phyloP scores from a whole-genome alignment of 345 rosid species.

The Isatis tinctoria region DNA sequence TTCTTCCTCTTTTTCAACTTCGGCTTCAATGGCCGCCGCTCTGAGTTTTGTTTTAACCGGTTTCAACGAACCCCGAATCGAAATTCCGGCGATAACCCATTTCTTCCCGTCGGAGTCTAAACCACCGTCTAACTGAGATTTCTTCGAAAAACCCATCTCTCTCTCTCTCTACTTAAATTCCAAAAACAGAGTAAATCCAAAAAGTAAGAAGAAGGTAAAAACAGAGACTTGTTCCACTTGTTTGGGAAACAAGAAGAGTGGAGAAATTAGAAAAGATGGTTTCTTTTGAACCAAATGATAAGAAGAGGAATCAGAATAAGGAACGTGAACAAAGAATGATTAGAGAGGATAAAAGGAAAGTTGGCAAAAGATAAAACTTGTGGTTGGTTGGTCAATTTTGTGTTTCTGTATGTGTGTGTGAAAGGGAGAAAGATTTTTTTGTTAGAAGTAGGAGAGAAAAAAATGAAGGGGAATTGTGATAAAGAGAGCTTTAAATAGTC shows the following conservation, averaged over 20 bases:
- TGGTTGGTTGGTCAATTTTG: slow-evolving; percentile 17
- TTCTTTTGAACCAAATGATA: background rate
- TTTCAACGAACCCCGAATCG: slow-evolving; percentile 56
- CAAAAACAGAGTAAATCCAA: background rate
- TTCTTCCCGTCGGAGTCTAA: slow-evolving; percentile 57
- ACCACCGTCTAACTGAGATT: slow-evolving; percentile 46
- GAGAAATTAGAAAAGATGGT: background rate
- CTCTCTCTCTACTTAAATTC: background rate
- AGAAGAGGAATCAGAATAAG: slow-evolving; percentile 17
- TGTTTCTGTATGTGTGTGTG: background rate
- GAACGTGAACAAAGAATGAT: slow-evolving; percentile 7
- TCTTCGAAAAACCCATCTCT: slow-evolving; percentile 78
- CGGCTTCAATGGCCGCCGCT: slow-evolving; percentile 31
- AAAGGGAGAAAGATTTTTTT: background rate
- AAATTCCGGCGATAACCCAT: slow-evolving; percentile 78
- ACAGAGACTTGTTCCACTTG: slow-evolving; percentile 6
- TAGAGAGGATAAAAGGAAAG: slow-evolving; percentile 17
- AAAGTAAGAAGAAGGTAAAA: background rate
- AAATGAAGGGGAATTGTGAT: slow-evolving; percentile 5
- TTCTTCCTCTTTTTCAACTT: slow-evolving; percentile 46
- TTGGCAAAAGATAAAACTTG: background rate
- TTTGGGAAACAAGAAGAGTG: background rate
- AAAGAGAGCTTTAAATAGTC: slow-evolving; percentile 27
- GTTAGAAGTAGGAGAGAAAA: background rate
- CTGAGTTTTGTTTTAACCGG: slow-evolving; percentile 59